phyloP scores from a whole-genome alignment of 495 filamentous ascomycete species.

The Pyrenula aspistea region DNA sequence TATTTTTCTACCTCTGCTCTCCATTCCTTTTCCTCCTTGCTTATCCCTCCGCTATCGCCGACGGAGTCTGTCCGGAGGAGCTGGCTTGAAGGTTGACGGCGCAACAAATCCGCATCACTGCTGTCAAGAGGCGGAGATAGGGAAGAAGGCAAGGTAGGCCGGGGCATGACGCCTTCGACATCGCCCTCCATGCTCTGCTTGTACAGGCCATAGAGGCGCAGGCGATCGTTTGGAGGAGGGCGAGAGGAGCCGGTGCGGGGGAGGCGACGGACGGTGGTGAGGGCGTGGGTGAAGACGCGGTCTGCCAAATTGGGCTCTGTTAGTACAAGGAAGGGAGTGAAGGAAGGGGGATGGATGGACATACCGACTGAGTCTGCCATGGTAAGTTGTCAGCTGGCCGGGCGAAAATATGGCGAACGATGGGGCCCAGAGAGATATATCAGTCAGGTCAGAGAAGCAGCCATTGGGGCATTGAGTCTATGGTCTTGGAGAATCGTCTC shows the following conservation, averaged over 20 bases:
- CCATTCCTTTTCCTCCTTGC: slow-evolving; percentile 27
- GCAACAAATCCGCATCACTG: neutral
- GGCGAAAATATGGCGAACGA: too few relatives aligned
- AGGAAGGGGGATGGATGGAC: neutral
- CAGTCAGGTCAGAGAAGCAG: too few relatives aligned
- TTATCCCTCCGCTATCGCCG: slow-evolving; percentile 5
- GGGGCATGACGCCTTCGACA: slow-evolving; percentile 82
- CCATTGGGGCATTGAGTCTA: too few relatives aligned
- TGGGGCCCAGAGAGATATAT: too few relatives aligned
- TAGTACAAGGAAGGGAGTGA: neutral
- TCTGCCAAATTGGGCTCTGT: slow-evolving; percentile 36
- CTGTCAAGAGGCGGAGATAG: neutral
- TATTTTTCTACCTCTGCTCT: slow-evolving; percentile 49
- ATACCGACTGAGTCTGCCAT: slow-evolving; percentile 1
- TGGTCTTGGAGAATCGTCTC: too few relatives aligned
- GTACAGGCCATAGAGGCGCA: slow-evolving; percentile 93
- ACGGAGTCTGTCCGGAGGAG: neutral
- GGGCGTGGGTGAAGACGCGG: slow-evolving; percentile 94
- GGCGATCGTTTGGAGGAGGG: slow-evolving; percentile 71
- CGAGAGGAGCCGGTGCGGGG: slow-evolving; percentile 81
- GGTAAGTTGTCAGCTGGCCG: too few relatives aligned
- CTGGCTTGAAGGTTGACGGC: slow-evolving; percentile 1
- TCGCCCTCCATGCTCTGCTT: slow-evolving; percentile 98
- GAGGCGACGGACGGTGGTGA: slow-evolving; percentile 96
- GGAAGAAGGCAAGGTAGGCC: slow-evolving; percentile 34